A percentile compares a stretch with the other conserved stretches of the same genome.
phyloP scores from a whole-genome alignment of 148 eudicot genomes.

The Vaccinium darrowii region DNA sequence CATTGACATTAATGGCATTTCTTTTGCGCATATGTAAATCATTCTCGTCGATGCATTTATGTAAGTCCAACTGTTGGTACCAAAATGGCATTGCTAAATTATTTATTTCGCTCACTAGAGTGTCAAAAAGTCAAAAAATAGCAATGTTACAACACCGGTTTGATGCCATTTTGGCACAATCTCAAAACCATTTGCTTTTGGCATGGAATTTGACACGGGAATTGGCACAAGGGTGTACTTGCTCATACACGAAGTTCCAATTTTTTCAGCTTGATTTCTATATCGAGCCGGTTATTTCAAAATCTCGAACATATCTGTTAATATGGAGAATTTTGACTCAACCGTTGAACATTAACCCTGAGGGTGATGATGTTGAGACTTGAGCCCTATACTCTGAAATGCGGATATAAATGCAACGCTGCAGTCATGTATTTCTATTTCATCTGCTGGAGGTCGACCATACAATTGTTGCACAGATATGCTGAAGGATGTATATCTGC shows the following conservation, averaged over 20 bases:
- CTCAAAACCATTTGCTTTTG: too few species aligned
- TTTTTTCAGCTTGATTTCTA: neutral
- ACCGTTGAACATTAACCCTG: neutral
- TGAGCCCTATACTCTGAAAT: neutral
- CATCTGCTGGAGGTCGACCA: neutral
- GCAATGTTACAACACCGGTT: too few species aligned
- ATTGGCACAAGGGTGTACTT: too few species aligned
- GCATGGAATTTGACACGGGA: too few species aligned
- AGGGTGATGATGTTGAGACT: neutral
- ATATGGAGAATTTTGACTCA: neutral
- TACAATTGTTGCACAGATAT: neutral
- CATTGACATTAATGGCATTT: too few species aligned
- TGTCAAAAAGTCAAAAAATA: too few species aligned
- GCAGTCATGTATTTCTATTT: neutral
- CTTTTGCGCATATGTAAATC: too few species aligned
- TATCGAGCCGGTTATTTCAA: neutral
- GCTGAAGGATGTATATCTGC: neutral
- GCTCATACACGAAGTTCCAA: neutral
- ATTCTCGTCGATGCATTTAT: too few species aligned
- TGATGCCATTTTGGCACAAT: too few species aligned
- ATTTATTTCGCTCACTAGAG: too few species aligned
- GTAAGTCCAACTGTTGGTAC: too few species aligned
- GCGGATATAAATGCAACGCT: neutral
- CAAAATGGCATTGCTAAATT: too few species aligned
- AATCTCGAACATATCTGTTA: neutral